A percentile compares a stretch with the other conserved stretches of the same genome.
Conservation (phyloP, 305 asterid species). For the Vinca major region DNA sequence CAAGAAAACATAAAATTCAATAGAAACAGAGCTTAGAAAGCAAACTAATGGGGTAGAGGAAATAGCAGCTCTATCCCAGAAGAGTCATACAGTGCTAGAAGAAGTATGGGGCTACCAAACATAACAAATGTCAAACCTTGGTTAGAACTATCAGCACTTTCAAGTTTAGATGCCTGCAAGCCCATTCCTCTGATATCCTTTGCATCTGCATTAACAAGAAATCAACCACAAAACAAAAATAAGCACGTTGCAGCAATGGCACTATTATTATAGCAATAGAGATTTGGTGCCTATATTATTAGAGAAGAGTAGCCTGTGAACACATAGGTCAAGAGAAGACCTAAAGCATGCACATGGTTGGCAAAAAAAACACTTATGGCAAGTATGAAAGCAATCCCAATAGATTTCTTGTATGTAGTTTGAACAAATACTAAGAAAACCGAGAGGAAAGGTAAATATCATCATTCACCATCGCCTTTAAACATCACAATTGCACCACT, state of each 20-base stretch:
- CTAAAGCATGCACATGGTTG: background rate
- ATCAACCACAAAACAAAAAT: constrained; percentile 9
- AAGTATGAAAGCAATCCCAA: background rate
- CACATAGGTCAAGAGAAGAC: constrained; percentile 2
- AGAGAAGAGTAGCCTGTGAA: background rate
- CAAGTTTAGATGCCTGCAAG: constrained; percentile 94
- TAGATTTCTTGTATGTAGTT: background rate
- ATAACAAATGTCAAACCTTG: constrained; percentile 39
- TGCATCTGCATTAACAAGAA: constrained; percentile 43
- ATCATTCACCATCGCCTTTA: background rate
- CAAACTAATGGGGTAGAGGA: background rate
- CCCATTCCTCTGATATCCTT: constrained; percentile 89
- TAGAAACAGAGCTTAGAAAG: background rate
- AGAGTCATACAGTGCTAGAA: background rate
- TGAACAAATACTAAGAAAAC: background rate
- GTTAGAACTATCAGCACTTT: constrained; percentile 46
- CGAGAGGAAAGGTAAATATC: background rate
- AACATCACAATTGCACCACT: background rate
- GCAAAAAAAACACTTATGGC: background rate
- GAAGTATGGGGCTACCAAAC: background rate
- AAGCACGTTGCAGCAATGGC: too few relatives aligned
- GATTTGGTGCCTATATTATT: background rate
- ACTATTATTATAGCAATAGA: background rate
- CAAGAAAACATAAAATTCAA: constrained; percentile 1
- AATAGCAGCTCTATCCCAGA: background rate